A percentile compares a stretch with the other conserved stretches of the same genome.
Conservation (phyloP, 148 eudicot species). For the Fagopyrum tataricum region DNA sequence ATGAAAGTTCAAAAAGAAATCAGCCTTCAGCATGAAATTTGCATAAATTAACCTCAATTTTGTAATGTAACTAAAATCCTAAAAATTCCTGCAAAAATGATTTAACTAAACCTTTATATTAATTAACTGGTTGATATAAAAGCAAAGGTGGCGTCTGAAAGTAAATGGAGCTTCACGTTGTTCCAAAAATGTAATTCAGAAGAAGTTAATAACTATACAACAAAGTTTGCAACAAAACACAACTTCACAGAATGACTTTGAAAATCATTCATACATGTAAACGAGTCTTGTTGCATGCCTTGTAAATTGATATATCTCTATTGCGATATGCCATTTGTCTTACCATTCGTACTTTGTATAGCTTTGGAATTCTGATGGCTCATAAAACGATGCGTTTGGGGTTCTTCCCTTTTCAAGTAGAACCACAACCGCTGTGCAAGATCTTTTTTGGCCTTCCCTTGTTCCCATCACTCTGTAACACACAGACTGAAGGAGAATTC, state of each 20-base stretch:
- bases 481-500: neutral
- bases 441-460: neutral
- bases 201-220: neutral
- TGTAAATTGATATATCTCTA: neutral
- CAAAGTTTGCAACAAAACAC: neutral
- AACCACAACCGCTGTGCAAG: neutral
- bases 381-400: slow-evolving; percentile 3
- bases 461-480: slow-evolving; percentile 1
- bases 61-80: too few species aligned
- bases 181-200: neutral
- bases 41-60: too few species aligned
- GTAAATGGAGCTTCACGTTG: too few species aligned
- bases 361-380: neutral
- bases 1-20: too few species aligned
- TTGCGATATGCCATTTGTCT: slow-evolving; percentile 4
- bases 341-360: neutral
- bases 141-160: too few species aligned
- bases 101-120: too few species aligned
- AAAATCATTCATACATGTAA: neutral
- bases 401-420: neutral
- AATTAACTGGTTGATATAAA: too few species aligned
- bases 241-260: neutral
- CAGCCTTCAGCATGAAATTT: too few species aligned
- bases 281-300: neutral
- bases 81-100: too few species aligned